Percentiles rank a stretch among this genome's conserved stretches.
Conservation (phyloP, 106 monocot genomes). For the Allium sativum region DNA sequence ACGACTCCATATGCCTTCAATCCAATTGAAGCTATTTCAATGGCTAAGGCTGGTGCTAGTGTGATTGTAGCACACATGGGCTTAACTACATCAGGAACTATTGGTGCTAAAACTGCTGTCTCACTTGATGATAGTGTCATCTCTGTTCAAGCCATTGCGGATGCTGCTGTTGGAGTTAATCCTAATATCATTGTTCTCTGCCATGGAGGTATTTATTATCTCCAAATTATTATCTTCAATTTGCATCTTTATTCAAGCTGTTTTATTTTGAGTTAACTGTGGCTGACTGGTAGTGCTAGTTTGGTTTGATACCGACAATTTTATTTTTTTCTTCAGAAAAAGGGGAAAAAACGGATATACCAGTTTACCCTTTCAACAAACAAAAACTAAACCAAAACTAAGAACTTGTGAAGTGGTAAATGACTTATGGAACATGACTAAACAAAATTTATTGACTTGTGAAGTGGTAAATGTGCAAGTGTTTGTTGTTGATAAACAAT, state of each 20-base stretch:
- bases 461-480: no score
- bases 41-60: slow-evolving; percentile 83
- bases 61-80: slow-evolving; percentile 97
- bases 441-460: no score
- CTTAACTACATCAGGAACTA: slow-evolving; percentile 74
- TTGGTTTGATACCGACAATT: no score
- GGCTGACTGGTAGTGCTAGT: no score
- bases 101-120: slow-evolving; percentile 77
- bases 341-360: no score
- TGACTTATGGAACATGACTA: no score
- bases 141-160: slow-evolving; percentile 86
- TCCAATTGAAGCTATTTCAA: slow-evolving; percentile 55
- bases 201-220: slow-evolving; percentile 69
- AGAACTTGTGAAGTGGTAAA: no score
- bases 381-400: no score
- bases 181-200: slow-evolving; percentile 78
- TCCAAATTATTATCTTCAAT: not conserved
- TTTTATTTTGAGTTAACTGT: not conserved
- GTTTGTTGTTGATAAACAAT: no score
- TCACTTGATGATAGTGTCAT: slow-evolving; percentile 57
- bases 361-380: no score
- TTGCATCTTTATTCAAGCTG: not conserved
- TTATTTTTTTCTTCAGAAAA: no score
- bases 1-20: slow-evolving; percentile 95
- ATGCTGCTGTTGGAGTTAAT: slow-evolving; percentile 66